These are phyloP conservation scores for Capsicum baccatum DNA, from an alignment of 257 asterid genomes.

Conservation along the genomic window DNA sequence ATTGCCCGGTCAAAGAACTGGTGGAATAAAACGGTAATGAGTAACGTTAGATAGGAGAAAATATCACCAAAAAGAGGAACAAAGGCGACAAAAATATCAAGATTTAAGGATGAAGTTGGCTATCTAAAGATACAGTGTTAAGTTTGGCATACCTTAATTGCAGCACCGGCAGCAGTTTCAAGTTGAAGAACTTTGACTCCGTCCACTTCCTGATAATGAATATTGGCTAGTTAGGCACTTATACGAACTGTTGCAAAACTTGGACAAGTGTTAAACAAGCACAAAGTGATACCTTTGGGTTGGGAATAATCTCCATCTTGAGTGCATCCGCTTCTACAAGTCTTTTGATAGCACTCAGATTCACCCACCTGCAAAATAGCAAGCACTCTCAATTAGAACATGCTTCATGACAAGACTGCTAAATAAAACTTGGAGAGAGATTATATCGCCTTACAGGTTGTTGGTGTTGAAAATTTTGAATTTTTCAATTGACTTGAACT, in stretches of 20 bases:
- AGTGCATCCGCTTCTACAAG: slow-evolving; percentile 80
- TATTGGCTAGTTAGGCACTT: slow-evolving; percentile 9
- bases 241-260: not conserved
- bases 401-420: slow-evolving; percentile 15
- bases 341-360: slow-evolving; percentile 82
- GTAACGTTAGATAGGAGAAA: not conserved
- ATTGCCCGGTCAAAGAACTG: slow-evolving; percentile 95
- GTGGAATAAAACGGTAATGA: not conserved
- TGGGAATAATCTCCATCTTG: slow-evolving; percentile 97
- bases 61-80: not conserved
- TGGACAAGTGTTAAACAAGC: slow-evolving; percentile 24
- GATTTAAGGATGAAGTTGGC: not conserved
- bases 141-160: slow-evolving; percentile 66
- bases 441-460: slow-evolving; percentile 71
- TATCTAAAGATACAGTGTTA: not conserved
- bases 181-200: slow-evolving; percentile 96
- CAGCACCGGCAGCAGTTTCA: slow-evolving; percentile 99
- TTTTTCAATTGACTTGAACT: slow-evolving; percentile 97
- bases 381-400: not conserved
- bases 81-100: not conserved
- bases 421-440: slow-evolving; percentile 5
- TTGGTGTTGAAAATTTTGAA: slow-evolving; percentile 99
- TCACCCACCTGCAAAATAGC: slow-evolving; percentile 79
- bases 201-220: slow-evolving; percentile 76
- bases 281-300: slow-evolving; percentile 73